Percentiles rank a stretch among this genome's conserved stretches.
Evolutionary conservation across 192 early-diverging fungal species (phyloP).

Genomic region (Rhizoclosmatium sp.): DNA sequence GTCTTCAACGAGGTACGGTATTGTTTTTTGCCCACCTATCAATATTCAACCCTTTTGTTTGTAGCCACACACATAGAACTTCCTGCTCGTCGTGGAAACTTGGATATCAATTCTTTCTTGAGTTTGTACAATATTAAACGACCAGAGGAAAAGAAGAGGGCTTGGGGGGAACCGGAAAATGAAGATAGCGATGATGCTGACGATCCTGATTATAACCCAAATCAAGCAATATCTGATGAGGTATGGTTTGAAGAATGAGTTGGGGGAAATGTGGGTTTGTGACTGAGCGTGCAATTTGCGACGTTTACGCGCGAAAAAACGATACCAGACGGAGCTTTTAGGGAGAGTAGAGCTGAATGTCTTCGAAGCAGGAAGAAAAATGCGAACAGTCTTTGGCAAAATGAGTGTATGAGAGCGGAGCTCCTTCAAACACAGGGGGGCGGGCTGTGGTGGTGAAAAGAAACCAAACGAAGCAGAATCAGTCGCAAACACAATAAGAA

Average conservation of each 20-base stretch:
- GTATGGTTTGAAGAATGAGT: background rate
- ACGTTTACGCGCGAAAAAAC: background rate
- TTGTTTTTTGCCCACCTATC: background rate
- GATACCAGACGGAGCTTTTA: no score
- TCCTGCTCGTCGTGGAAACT: conserved; percentile 18
- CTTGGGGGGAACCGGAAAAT: background rate
- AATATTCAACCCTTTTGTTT: background rate
- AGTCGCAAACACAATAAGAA: no score
- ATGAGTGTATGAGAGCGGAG: no score
- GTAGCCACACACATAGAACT: conserved; percentile 12
- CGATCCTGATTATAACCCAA: background rate
- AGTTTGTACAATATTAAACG: conserved; percentile 16
- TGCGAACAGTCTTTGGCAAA: no score
- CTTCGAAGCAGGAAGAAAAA: no score
- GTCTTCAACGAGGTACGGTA: conserved; percentile 4
- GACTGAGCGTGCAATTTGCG: background rate
- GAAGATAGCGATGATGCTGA: background rate
- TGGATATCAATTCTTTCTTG: conserved; percentile 15
- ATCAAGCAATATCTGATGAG: background rate
- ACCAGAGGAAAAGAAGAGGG: background rate
- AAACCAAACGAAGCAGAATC: no score
- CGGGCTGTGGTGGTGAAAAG: no score
- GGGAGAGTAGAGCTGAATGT: no score
- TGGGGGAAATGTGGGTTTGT: background rate
- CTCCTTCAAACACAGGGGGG: no score